Evolutionary conservation across 768 basidiomycete species (phyloP).

Genomic region (Lentinula raphanica): DNA sequence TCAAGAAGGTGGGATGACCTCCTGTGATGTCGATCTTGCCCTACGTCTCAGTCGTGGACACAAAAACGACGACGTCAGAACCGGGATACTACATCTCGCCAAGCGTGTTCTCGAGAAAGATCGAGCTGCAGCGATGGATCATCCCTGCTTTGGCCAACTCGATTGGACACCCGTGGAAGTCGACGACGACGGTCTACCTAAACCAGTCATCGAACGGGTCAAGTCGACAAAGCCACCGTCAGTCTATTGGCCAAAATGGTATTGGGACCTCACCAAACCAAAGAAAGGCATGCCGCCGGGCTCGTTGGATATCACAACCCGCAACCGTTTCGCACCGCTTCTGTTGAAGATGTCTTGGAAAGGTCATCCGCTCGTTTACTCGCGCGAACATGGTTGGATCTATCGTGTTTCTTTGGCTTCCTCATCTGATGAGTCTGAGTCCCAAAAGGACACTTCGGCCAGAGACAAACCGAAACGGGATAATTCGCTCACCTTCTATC

Average conservation of each 20-base stretch:
- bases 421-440: background rate
- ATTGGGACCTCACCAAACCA: constrained; percentile 80
- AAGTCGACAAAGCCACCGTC: constrained; percentile 39
- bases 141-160: constrained; percentile 61
- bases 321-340: constrained; percentile 77
- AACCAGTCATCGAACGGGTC: constrained; percentile 26
- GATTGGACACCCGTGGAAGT: constrained; percentile 50
- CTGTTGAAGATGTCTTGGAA: constrained; percentile 86
- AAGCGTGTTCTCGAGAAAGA: constrained; percentile 22
- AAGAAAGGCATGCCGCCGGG: constrained; percentile 64
- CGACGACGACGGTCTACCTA: constrained; percentile 5
- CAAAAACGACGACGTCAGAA: constrained; percentile 26
- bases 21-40: constrained; percentile 39
- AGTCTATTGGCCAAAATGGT: constrained; percentile 93
- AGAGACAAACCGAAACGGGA: constrained; percentile 29
- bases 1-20: constrained; percentile 33
- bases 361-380: constrained; percentile 79
- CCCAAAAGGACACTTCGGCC: background rate
- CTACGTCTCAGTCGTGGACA: constrained; percentile 40
- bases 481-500: constrained; percentile 50
- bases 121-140: constrained; percentile 20
- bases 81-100: constrained; percentile 38
- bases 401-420: constrained; percentile 61
- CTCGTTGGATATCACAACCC: constrained; percentile 78
- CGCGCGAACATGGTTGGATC: constrained; percentile 86